phyloP scores from a whole-genome alignment of 495 filamentous ascomycete genomes.

The Lineolata rhizophorae region DNA sequence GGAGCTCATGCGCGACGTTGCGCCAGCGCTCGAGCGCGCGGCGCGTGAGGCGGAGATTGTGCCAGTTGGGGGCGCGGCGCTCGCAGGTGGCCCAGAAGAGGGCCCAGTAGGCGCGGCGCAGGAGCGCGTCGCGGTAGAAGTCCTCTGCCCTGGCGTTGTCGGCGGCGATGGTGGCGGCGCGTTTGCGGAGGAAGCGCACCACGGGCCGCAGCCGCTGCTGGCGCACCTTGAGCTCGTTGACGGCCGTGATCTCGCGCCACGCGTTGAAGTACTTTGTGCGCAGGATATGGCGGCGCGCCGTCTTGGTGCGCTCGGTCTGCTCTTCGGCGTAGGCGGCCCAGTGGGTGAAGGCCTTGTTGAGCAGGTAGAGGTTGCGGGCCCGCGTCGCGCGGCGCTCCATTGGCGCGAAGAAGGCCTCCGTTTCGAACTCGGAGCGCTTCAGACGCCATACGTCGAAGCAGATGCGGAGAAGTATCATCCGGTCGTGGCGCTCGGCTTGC shows the following conservation, averaged over 20 bases:
- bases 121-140: constrained; percentile 23
- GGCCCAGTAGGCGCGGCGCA: constrained; percentile 25
- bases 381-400: constrained; percentile 33
- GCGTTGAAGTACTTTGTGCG: constrained; percentile 52
- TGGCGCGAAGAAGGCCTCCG: background rate
- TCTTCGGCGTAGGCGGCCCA: constrained; percentile 45
- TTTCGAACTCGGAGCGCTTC: background rate
- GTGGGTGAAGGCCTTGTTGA: constrained; percentile 52
- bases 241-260: constrained; percentile 51
- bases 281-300: constrained; percentile 45
- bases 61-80: constrained; percentile 28
- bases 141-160: constrained; percentile 21
- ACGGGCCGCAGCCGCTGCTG: constrained; percentile 36
- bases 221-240: constrained; percentile 45
- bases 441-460: background rate
- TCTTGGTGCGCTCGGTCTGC: constrained; percentile 31
- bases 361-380: constrained; percentile 40
- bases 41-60: constrained; percentile 6
- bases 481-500: background rate
- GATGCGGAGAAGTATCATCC: background rate
- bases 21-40: constrained; percentile 8
- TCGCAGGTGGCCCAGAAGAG: constrained; percentile 36
- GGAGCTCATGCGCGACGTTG: constrained; percentile 4
- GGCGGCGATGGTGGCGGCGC: constrained; percentile 15
- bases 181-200: constrained; percentile 31